phyloP scores from a whole-genome alignment of 148 eudicot genomes.

The Arbutus unedo region DNA sequence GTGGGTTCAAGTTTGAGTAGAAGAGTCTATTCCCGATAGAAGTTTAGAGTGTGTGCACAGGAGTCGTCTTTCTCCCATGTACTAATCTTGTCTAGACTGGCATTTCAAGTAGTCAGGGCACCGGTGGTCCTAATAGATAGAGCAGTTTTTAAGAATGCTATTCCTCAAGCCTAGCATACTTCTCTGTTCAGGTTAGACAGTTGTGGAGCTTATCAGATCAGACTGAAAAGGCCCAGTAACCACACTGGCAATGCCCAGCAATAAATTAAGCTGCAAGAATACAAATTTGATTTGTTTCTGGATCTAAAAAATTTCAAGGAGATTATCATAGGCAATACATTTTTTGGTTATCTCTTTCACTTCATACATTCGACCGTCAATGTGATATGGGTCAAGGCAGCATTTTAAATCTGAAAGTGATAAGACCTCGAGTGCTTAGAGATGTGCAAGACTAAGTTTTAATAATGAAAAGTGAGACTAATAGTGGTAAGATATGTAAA shows the following conservation, averaged over 20 bases:
- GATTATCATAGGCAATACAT: not conserved
- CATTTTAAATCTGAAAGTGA: not conserved
- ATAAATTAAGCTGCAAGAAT: not conserved
- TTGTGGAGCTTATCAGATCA: not conserved
- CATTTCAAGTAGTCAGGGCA: not conserved
- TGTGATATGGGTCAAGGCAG: not conserved
- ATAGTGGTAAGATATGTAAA: not conserved
- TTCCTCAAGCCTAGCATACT: not conserved
- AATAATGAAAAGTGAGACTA: not conserved
- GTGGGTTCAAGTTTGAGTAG: not conserved
- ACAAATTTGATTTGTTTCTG: too few species aligned
- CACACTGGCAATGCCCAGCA: not conserved
- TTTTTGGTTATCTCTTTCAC: not conserved
- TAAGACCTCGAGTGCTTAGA: not conserved
- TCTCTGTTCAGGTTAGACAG: not conserved
- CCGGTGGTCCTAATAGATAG: not conserved
- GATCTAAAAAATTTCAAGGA: too few species aligned
- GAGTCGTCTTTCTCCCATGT: not conserved
- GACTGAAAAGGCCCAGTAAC: not conserved
- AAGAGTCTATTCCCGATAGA: not conserved
- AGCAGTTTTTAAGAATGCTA: not conserved
- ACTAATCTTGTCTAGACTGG: not conserved
- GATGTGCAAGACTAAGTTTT: not conserved
- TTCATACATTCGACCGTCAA: not conserved
- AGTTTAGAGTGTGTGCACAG: not conserved